These are phyloP conservation scores for Syncephalastrum racemosum DNA, from an alignment of 371 early-diverging fungal genomes.

Conservation along the genomic window DNA sequence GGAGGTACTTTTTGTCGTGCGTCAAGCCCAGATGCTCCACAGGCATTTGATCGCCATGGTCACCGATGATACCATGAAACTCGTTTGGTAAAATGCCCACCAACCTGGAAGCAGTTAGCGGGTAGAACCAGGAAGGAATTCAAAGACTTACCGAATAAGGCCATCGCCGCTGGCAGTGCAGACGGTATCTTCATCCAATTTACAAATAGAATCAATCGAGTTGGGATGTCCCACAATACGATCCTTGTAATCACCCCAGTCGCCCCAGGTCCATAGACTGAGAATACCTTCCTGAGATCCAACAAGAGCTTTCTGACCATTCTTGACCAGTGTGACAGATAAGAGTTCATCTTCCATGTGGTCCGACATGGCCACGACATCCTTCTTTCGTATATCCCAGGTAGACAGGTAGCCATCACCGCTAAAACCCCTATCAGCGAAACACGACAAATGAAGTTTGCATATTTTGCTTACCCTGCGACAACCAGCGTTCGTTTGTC, in stretches of 20 bases:
- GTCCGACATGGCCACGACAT: conserved; percentile 79
- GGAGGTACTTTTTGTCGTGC: conserved; percentile 68
- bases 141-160: conserved; percentile 56
- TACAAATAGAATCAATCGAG: conserved; percentile 80
- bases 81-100: conserved; percentile 85
- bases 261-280: conserved; percentile 72
- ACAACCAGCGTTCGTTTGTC: conserved; percentile 71
- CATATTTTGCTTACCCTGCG: conserved; percentile 44
- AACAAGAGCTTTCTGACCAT: conserved; percentile 78
- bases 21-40: conserved; percentile 75
- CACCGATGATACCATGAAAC: conserved; percentile 84
- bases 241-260: conserved; percentile 89
- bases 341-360: conserved; percentile 93
- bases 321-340: conserved; percentile 75
- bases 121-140: not conserved
- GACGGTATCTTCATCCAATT: conserved; percentile 78
- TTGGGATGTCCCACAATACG: conserved; percentile 90
- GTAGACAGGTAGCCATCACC: conserved; percentile 92
- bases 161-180: conserved; percentile 93
- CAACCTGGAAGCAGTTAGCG: conserved; percentile 42
- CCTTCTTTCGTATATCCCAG: conserved; percentile 83
- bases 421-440: conserved; percentile 33
- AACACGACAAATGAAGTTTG: not conserved
- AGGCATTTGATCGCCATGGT: conserved; percentile 82
- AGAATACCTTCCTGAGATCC: conserved; percentile 90